phyloP scores from a whole-genome alignment of 129 eudicot species.

The Flaveria brownii region DNA sequence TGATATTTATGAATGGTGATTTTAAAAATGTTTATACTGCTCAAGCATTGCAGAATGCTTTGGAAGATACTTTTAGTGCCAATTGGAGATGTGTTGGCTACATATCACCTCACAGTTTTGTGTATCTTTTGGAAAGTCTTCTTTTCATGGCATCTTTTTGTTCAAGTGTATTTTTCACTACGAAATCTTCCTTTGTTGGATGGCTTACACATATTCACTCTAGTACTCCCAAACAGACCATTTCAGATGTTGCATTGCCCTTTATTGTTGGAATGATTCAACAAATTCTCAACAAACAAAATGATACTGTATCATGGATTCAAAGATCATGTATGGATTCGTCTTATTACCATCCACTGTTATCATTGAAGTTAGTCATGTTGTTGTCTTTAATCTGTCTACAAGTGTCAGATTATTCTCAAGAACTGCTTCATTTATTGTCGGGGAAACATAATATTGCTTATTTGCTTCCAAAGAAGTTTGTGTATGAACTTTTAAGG shows the following conservation, averaged over 20 bases:
- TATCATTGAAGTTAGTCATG: slow-evolving; percentile 53
- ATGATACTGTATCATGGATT: slow-evolving; percentile 46
- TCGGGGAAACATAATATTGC: slow-evolving; percentile 24
- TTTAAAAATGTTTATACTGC: background rate
- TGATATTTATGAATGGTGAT: slow-evolving; percentile 11
- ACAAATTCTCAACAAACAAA: slow-evolving; percentile 26
- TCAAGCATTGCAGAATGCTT: slow-evolving; percentile 29
- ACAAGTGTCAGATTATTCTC: slow-evolving; percentile 21
- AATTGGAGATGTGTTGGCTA: slow-evolving; percentile 44
- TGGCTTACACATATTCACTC: slow-evolving; percentile 35
- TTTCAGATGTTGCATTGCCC: background rate
- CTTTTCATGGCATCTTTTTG: slow-evolving; percentile 37
- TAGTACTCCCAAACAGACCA: background rate
- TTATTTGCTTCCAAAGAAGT: slow-evolving; percentile 47
- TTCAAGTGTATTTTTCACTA: slow-evolving; percentile 32
- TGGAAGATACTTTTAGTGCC: slow-evolving; percentile 42
- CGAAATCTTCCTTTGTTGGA: slow-evolving; percentile 59
- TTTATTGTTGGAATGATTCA: slow-evolving; percentile 24
- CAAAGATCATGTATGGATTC: background rate
- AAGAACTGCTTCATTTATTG: slow-evolving; percentile 26
- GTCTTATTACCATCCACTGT: slow-evolving; percentile 32
- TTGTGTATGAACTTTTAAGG: slow-evolving; percentile 23
- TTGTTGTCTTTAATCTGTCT: slow-evolving; percentile 43
- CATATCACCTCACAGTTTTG: slow-evolving; percentile 60
- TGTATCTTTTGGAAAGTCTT: slow-evolving; percentile 59